These are phyloP conservation scores for Aegilops bicornis DNA, from an alignment of 176 grass and related monocot species.

Conservation along the genomic window DNA sequence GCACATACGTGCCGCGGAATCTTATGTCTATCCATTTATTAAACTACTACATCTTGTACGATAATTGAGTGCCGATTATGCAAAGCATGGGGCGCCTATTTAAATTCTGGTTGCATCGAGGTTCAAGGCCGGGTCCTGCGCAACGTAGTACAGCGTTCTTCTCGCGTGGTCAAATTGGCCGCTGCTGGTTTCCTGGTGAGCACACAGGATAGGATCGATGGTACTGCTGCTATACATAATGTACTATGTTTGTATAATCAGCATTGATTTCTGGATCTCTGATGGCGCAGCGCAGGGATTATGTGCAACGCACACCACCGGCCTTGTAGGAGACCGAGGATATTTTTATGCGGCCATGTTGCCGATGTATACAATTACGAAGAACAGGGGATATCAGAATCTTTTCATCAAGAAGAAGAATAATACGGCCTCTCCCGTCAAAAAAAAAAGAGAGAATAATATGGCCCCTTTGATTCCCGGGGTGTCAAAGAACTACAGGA, in stretches of 20 bases:
- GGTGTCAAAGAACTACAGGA: background rate
- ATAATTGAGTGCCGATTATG: background rate
- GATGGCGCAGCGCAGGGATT: constrained; percentile 2
- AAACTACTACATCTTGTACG: too few relatives aligned
- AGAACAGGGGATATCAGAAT: too few relatives aligned
- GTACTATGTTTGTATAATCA: background rate
- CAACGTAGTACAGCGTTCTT: background rate
- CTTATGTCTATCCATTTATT: background rate
- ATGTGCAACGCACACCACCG: background rate
- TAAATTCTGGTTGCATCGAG: background rate
- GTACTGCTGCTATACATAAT: background rate
- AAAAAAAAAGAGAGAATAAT: background rate
- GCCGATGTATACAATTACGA: background rate
- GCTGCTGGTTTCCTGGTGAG: background rate
- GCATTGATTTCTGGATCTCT: background rate
- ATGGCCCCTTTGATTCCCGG: background rate
- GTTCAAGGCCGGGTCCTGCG: background rate
- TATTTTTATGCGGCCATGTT: background rate
- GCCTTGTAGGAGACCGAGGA: constrained; percentile 20
- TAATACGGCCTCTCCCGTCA: too few relatives aligned
- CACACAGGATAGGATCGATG: background rate
- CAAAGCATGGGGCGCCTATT: background rate
- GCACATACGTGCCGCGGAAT: background rate
- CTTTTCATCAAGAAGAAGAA: too few relatives aligned
- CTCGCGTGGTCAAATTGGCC: constrained; percentile 36